A percentile compares a stretch with the other conserved stretches of the same genome.
phyloP scores from a whole-genome alignment of 1,139 yeast genomes.

The Candida frijolesensis region DNA sequence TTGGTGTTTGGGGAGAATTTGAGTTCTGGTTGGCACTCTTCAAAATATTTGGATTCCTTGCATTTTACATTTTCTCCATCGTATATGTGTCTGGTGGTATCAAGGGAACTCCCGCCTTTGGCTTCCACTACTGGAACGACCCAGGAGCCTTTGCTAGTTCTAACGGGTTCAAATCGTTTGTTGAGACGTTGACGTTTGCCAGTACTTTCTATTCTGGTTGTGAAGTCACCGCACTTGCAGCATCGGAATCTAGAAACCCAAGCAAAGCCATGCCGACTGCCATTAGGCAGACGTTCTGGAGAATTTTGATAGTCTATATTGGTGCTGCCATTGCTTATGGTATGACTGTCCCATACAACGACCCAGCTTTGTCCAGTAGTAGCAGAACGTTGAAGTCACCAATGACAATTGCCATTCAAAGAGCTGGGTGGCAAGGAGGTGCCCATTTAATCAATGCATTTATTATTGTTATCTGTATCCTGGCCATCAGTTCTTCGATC shows the following conservation, averaged over 20 bases:
- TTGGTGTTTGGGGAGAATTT: slow-evolving; percentile 64
- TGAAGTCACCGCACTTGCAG: slow-evolving; percentile 59
- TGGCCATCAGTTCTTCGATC: slow-evolving; percentile 56
- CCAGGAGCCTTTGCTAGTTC: slow-evolving; percentile 47
- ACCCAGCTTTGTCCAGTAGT: slow-evolving; percentile 29
- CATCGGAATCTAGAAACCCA: slow-evolving; percentile 60
- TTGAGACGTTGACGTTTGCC: slow-evolving; percentile 69
- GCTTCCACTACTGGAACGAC: slow-evolving; percentile 51
- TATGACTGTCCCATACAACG: slow-evolving; percentile 56
- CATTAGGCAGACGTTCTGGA: slow-evolving; percentile 56
- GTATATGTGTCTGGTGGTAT: slow-evolving; percentile 72
- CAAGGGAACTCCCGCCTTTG: slow-evolving; percentile 52
- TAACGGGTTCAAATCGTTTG: slow-evolving; percentile 67
- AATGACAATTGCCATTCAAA: slow-evolving; percentile 42
- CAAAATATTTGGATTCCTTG: slow-evolving; percentile 56
- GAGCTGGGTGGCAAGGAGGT: slow-evolving; percentile 56
- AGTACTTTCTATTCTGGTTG: slow-evolving; percentile 62
- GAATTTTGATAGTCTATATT: slow-evolving; percentile 56
- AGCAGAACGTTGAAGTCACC: slow-evolving; percentile 41
- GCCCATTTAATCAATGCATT: slow-evolving; percentile 53
- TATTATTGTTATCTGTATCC: slow-evolving; percentile 52
- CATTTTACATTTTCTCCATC: slow-evolving; percentile 60
- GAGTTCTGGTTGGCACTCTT: slow-evolving; percentile 65
- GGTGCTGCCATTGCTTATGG: slow-evolving; percentile 58
- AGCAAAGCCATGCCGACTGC: slow-evolving; percentile 58